A percentile compares a stretch with the other conserved stretches of the same genome.
Conservation (phyloP, 768 basidiomycete species). For the Glaciozyma martinii region DNA sequence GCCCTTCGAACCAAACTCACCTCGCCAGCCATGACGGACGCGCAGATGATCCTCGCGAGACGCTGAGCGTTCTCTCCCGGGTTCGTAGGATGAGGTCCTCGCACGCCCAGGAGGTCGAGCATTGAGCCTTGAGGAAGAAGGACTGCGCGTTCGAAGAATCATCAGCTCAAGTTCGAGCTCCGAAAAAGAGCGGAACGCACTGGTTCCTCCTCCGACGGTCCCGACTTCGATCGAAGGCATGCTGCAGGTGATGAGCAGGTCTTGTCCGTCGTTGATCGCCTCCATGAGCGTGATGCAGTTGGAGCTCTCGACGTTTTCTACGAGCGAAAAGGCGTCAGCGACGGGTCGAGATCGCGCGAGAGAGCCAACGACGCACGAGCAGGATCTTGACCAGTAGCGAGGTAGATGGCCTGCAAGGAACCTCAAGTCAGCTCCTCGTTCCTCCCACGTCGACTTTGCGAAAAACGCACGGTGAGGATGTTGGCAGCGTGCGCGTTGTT, state of each 20-base stretch:
- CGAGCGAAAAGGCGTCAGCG: neutral
- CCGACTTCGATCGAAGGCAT: slow-evolving; percentile 99
- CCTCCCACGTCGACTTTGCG: neutral
- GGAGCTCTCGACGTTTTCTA: slow-evolving; percentile 83
- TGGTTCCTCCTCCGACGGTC: slow-evolving; percentile 89
- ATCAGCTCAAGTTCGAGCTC: neutral
- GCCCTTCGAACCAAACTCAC: neutral
- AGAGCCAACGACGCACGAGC: slow-evolving; percentile 46
- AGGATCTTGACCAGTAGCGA: slow-evolving; percentile 96
- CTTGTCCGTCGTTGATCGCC: slow-evolving; percentile 75
- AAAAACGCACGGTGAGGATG: slow-evolving; percentile 59
- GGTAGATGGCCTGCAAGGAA: slow-evolving; percentile 56
- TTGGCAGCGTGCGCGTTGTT: slow-evolving; percentile 99
- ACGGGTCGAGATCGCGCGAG: neutral
- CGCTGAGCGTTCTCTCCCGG: slow-evolving; percentile 85
- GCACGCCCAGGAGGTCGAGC: slow-evolving; percentile 86
- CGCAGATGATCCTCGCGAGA: slow-evolving; percentile 80
- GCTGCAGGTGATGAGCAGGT: slow-evolving; percentile 81
- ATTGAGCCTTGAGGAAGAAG: slow-evolving; percentile 82
- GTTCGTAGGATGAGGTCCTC: slow-evolving; percentile 72
- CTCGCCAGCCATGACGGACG: slow-evolving; percentile 95
- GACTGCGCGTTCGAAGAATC: slow-evolving; percentile 39
- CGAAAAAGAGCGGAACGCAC: neutral
- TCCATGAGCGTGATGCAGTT: slow-evolving; percentile 99
- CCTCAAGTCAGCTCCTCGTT: slow-evolving; percentile 2